Evolutionary conservation across 2,329 filamentous ascomycete species (phyloP).

Genomic region (Penicillium sp.): DNA sequence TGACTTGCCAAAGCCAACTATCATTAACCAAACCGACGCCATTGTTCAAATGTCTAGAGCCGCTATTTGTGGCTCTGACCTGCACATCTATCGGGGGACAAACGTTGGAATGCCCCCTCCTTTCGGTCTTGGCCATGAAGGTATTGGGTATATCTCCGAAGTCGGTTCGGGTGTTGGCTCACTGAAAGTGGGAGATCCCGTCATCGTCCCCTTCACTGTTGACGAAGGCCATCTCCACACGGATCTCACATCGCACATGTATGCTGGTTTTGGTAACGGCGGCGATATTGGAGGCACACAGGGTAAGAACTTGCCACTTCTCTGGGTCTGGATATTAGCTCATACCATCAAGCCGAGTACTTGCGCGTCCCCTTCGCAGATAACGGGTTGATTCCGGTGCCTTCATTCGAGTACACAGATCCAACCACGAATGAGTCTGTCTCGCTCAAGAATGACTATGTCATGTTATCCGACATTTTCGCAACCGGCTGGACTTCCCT

Average conservation of each 20-base stretch:
- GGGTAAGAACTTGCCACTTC: too few relatives aligned
- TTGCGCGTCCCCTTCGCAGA: constrained; percentile 24
- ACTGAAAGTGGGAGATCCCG: constrained; percentile 22
- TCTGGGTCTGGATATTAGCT: too few relatives aligned
- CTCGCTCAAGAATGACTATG: constrained; percentile 23
- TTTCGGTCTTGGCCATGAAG: constrained; percentile 31
- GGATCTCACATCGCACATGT: too few relatives aligned
- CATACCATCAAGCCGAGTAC: constrained; percentile 20
- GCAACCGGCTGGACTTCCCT: constrained; percentile 46
- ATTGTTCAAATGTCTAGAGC: too few relatives aligned
- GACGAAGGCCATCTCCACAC: background rate
- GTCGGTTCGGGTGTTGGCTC: constrained; percentile 21
- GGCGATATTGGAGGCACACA: constrained; percentile 11
- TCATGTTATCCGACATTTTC: constrained; percentile 43
- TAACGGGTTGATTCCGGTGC: constrained; percentile 6
- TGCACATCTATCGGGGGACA: constrained; percentile 33
- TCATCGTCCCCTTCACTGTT: constrained; percentile 11
- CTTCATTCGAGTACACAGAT: constrained; percentile 1
- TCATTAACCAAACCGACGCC: too few relatives aligned
- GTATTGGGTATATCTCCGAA: constrained; percentile 26
- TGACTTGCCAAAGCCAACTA: too few relatives aligned
- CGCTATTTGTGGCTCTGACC: too few relatives aligned
- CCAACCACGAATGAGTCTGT: background rate
- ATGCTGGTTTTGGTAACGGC: too few relatives aligned
- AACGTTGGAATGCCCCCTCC: constrained; percentile 25